Conservation (phyloP, 768 basidiomycete species). For the Nevesoporus exiguus region DNA sequence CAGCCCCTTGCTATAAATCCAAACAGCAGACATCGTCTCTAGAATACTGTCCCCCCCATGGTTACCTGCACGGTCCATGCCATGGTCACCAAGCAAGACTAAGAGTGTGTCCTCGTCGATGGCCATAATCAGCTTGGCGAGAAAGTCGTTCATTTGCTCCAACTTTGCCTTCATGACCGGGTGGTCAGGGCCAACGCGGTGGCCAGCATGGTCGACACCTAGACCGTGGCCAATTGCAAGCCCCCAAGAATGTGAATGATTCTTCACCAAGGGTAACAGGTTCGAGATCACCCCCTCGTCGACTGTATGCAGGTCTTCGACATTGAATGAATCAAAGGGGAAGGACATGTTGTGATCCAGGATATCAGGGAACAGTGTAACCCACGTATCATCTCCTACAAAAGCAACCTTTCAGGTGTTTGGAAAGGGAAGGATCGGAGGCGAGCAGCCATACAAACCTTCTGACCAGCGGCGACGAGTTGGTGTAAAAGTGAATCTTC, state of each 20-base stretch:
- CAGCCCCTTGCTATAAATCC: constrained; percentile 86
- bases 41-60: constrained; percentile 88
- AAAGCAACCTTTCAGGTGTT: constrained; percentile 60
- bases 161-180: constrained; percentile 84
- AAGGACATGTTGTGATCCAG: constrained; percentile 72
- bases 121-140: constrained; percentile 64
- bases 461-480: constrained; percentile 53
- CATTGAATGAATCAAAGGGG: constrained; percentile 96
- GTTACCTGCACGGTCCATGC: constrained; percentile 93
- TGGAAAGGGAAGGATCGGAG: background rate
- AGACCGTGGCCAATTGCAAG: constrained; percentile 90
- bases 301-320: constrained; percentile 95
- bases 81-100: constrained; percentile 92
- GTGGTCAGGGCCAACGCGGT: constrained; percentile 88
- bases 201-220: constrained; percentile 95
- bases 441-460: constrained; percentile 36
- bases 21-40: constrained; percentile 83
- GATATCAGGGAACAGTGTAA: constrained; percentile 75
- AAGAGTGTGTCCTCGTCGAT: constrained; percentile 88
- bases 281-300: constrained; percentile 86
- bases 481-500: constrained; percentile 91
- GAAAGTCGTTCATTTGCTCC: constrained; percentile 80
- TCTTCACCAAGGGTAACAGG: constrained; percentile 73
- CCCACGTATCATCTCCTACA: constrained; percentile 98
- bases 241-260: constrained; percentile 62